Evolutionary conservation across 1,139 yeast species (phyloP).

Genomic region (Yamadazyma blattariae): DNA sequence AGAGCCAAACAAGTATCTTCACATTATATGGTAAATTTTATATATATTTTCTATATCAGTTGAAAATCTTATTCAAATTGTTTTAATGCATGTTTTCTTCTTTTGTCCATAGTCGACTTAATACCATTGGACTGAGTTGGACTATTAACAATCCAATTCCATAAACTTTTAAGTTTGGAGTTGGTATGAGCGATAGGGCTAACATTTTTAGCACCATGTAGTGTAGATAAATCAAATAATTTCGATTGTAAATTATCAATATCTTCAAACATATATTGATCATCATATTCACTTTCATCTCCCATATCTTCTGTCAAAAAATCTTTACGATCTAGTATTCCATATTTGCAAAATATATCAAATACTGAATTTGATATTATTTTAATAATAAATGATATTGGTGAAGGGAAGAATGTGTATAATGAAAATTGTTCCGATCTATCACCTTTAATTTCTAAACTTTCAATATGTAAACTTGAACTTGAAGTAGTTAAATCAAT

Average conservation of each 20-base stretch:
- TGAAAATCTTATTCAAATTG: constrained; percentile 40
- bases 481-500: constrained; percentile 1
- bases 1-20: too few relatives aligned
- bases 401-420: constrained; percentile 44
- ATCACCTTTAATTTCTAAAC: constrained; percentile 30
- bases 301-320: constrained; percentile 24
- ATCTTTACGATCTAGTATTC: constrained; percentile 25
- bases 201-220: constrained; percentile 38
- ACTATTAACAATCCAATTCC: constrained; percentile 26
- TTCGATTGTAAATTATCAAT: constrained; percentile 30
- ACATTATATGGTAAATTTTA: too few relatives aligned
- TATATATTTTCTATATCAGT: too few relatives aligned
- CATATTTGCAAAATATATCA: constrained; percentile 18
- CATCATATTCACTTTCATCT: constrained; percentile 18
- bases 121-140: constrained; percentile 17
- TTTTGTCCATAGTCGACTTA: constrained; percentile 33
- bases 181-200: constrained; percentile 26
- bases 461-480: constrained; percentile 23
- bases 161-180: constrained; percentile 19
- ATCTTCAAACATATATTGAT: constrained; percentile 24
- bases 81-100: constrained; percentile 42
- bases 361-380: constrained; percentile 18
- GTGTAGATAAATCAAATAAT: constrained; percentile 39
- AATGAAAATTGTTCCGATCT: constrained; percentile 42
- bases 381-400: constrained; percentile 30